Base-by-base conservation (phyloP, 2,329 filamentous ascomycete species). In the Fusarium coffeatum region DNA sequence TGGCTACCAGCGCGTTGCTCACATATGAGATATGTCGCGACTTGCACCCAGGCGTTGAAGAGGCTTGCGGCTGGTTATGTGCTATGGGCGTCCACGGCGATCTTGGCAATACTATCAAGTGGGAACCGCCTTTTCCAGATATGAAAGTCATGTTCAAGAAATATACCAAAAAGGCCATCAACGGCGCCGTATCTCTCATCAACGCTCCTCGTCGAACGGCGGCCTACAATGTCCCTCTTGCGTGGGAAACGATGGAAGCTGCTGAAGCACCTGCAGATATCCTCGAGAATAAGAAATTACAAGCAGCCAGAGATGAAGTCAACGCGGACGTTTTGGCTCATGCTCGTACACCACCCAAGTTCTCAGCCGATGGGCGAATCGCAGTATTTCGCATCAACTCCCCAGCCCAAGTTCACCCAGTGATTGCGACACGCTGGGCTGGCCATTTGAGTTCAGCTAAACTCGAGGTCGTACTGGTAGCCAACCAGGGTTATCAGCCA, bases 341-440 rank as follows among this genome's bases (percentile, higher is more conserved):
- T 71, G 87, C 88, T 1, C 89, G 88, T 65, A 84, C 87, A 2
- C 83, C 88, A 2, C 90, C 90, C 0, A 87, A 86, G 70, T 91
- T 92, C 78, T 90, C 87, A 6, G 78, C 81, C 6, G 89, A 92
- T 61, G 88, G 83, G 2, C 87, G 83, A 49, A 84, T 92, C 15
- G 89, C 89, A 1, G 86, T 92, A 0, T 83, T 92, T 46, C 83
- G 87, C 6, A 91, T 92, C 71, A 82, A 78, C 34, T 89, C 86
- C 2, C 78, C 80, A 27, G 87, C 88, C 3, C 90, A 92, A 72
- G 83, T 92, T 0, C 90, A 92, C 74, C 88, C 89, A 0, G 83
- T 92, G 4, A 89, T 92, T 59, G 89, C 90, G 3, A 90, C 88
- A 6, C 81, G 89, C 13, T 92, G 90, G 90, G 86, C 89, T 1